Evolutionary conservation across 2,329 filamentous ascomycete genomes (phyloP).

Genomic region (Lachnellula occidentalis): DNA sequence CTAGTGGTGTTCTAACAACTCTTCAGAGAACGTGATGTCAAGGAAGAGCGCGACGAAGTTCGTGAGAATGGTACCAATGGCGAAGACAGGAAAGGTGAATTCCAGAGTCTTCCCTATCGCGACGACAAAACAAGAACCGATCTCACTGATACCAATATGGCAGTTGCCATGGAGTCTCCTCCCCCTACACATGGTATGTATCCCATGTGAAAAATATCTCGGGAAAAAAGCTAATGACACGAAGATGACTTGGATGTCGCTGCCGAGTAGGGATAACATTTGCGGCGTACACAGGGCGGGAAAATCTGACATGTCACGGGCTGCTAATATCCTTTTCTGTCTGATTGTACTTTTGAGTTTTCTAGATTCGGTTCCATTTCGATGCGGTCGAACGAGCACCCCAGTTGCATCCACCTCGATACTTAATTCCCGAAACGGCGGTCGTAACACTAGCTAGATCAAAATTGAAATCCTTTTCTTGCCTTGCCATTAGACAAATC

Average conservation of each 20-base stretch:
- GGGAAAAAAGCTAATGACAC: conserved; percentile 33
- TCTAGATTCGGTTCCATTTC: conserved; percentile 28
- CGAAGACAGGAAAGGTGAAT: conserved; percentile 84
- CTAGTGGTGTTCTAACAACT: background rate
- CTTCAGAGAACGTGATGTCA: conserved; percentile 39
- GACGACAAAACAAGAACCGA: conserved; percentile 17
- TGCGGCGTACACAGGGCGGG: conserved; percentile 20
- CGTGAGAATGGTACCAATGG: conserved; percentile 76
- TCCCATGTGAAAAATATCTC: background rate
- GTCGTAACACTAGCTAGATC: conserved; percentile 12
- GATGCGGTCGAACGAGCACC: conserved; percentile 11
- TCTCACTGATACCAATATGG: conserved; percentile 24
- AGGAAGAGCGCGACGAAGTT: conserved; percentile 60
- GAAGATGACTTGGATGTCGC: conserved; percentile 96
- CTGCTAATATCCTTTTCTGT: conserved; percentile 26
- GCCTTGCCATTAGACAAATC: background rate
- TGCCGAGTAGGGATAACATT: conserved; percentile 45
- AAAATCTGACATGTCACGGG: conserved; percentile 24
- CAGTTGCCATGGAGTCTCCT: conserved; percentile 64
- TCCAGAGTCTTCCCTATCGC: conserved; percentile 13
- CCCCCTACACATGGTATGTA: conserved; percentile 43
- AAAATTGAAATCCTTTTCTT: conserved; percentile 2
- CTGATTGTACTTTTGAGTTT: conserved; percentile 29
- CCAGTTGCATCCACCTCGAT: background rate
- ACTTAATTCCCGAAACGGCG: conserved; percentile 5